These are phyloP conservation scores for Tetracladium setigerum DNA, from an alignment of 495 filamentous ascomycete genomes.

Conservation along the genomic window DNA sequence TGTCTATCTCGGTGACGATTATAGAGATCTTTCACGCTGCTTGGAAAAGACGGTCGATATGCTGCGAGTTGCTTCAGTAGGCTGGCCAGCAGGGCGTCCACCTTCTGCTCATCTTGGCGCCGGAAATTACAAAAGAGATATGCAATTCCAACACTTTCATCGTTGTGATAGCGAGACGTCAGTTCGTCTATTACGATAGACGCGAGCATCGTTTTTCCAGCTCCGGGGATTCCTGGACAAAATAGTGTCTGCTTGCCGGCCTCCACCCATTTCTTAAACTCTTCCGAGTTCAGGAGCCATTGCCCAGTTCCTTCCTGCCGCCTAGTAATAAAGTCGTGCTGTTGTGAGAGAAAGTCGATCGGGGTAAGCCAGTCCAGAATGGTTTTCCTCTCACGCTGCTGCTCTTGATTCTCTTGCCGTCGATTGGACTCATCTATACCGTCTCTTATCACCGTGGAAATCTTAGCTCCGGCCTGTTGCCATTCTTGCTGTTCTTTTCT, in stretches of 20 bases:
- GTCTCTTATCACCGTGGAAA: slow-evolving; percentile 23
- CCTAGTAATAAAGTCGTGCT: slow-evolving; percentile 24
- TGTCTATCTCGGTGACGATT: slow-evolving; percentile 14
- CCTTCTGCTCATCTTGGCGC: slow-evolving; percentile 26
- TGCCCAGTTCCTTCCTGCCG: slow-evolving; percentile 30
- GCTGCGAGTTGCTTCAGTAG: slow-evolving; percentile 33
- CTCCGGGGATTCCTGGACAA: slow-evolving; percentile 30
- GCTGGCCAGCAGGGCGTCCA: slow-evolving; percentile 23
- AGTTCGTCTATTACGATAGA: slow-evolving; percentile 29
- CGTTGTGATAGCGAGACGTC: slow-evolving; percentile 9
- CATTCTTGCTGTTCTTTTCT: slow-evolving; percentile 12
- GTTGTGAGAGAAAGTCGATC: slow-evolving; percentile 23
- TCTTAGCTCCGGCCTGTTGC: neutral
- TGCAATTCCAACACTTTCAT: slow-evolving; percentile 25
- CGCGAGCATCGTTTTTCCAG: slow-evolving; percentile 26
- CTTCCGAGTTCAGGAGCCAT: slow-evolving; percentile 30
- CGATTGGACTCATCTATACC: slow-evolving; percentile 29
- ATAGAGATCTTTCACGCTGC: slow-evolving; percentile 21
- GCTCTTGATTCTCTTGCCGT: slow-evolving; percentile 14
- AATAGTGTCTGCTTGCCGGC: slow-evolving; percentile 22
- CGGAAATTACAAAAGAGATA: slow-evolving; percentile 36
- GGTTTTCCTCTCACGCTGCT: neutral
- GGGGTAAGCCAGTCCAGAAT: slow-evolving; percentile 25
- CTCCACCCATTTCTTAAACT: slow-evolving; percentile 28
- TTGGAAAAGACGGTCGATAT: slow-evolving; percentile 16